Conservation (phyloP, 1,139 yeast genomes). For the Saccharomycopsis phalli region DNA sequence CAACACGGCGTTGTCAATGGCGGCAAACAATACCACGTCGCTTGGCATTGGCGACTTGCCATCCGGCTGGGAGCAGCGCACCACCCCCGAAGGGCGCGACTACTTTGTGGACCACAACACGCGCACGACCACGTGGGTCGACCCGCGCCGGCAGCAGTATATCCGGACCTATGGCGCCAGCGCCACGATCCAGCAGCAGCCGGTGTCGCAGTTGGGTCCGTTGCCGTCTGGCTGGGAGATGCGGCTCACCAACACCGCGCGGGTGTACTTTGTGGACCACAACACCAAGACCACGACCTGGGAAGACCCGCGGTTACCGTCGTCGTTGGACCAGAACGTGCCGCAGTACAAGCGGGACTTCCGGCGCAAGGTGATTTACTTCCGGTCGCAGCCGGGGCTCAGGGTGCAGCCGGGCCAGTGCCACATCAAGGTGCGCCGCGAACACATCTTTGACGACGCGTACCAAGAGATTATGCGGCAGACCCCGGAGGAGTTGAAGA, state of each 20-base stretch:
- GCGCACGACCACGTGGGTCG: conserved; percentile 99
- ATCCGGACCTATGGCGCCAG: conserved; percentile 87
- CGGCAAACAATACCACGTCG: conserved; percentile 86
- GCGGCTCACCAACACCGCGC: conserved; percentile 96
- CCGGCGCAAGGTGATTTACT: conserved; percentile 92
- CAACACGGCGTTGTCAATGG: conserved; percentile 69
- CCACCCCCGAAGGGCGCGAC: conserved; percentile 96
- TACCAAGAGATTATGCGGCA: conserved; percentile 98
- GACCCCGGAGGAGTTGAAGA: conserved; percentile 95
- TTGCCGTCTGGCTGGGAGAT: conserved; percentile 99
- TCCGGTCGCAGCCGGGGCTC: conserved; percentile 96
- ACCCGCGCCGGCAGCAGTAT: conserved; percentile 97
- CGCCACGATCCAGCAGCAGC: conserved; percentile 91
- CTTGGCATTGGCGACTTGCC: conserved; percentile 96
- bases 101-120: conserved; percentile 98
- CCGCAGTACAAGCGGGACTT: conserved; percentile 99
- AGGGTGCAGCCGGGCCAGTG: conserved; percentile 98
- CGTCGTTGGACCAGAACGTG: conserved; percentile 93
- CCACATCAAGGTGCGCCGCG: conserved; percentile 94
- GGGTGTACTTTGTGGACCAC: conserved; percentile 97
- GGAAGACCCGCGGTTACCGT: conserved; percentile 99
- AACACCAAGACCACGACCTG: conserved; percentile 98
- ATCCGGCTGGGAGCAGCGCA: conserved; percentile 98
- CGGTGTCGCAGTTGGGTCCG: conserved; percentile 97
- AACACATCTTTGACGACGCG: conserved; percentile 92